Conservation (phyloP, 1,284 basidiomycete species). For the Cutaneotrichosporon sp. region DNA sequence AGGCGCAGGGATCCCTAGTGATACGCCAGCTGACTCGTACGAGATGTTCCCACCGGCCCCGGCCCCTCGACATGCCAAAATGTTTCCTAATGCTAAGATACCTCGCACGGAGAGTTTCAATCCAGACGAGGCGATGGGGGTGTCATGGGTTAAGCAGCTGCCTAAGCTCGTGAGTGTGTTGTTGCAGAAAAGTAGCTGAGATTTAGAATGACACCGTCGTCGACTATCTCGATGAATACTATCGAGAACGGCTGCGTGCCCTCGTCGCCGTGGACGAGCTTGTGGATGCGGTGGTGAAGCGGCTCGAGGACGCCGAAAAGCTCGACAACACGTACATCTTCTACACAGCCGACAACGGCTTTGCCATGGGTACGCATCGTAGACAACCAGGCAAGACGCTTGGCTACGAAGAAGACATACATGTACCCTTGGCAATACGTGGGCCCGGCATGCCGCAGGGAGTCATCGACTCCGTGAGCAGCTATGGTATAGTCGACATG, state of each 20-base stretch:
- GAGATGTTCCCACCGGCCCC: no score
- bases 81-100: conserved; percentile 25
- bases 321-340: conserved; percentile 41
- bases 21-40: no score
- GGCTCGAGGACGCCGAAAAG: conserved; percentile 26
- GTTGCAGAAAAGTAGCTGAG: no score
- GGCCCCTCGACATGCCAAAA: conserved; percentile 21
- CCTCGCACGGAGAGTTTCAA: conserved; percentile 25
- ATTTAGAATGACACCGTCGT: conserved; percentile 27
- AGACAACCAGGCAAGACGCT: conserved; percentile 40
- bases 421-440: conserved; percentile 31
- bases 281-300: conserved; percentile 30
- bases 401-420: conserved; percentile 41
- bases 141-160: conserved; percentile 33
- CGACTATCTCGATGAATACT: conserved; percentile 41
- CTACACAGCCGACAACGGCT: conserved; percentile 40
- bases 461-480: conserved; percentile 17
- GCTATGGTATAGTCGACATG: conserved; percentile 35
- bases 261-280: conserved; percentile 40
- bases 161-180: conserved; percentile 16
- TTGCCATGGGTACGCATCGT: conserved; percentile 34
- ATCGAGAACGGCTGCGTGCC: conserved; percentile 29
- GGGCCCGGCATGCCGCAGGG: conserved; percentile 29
- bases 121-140: conserved; percentile 29
- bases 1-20: no score